Evolutionary conservation across 352 stramenopile genomes (phyloP), one percentile per base, ranked within the genome.

Genomic region (Pythium phragmitis): DNA sequence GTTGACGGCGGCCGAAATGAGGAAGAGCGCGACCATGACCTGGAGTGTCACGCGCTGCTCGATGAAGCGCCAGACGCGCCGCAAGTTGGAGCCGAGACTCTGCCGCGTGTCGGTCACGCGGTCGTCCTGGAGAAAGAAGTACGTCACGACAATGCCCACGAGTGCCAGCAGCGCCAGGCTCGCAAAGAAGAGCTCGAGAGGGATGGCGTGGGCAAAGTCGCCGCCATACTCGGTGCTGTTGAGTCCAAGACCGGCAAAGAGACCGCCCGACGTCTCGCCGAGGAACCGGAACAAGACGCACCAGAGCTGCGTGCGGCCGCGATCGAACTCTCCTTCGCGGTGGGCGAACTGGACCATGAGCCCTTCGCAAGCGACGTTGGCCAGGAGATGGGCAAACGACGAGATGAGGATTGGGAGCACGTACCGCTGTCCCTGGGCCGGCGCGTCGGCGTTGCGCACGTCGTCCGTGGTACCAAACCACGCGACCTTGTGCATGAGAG

Each of bases 261-360:
- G 4, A 8, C 48, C 45, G 36, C 63, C 68, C 0, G 47, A 47
- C 13, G 67, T 56, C 17, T 66, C 57, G 14, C 68, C 68, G 14
- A 68, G 60, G 64, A 65, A 72, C 14, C 68, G 68, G 37, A 62
- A 67, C 13, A 61, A 50, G 16, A 70, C 30, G 16, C 60, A 65
- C 42, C 56, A 57, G 1, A 62, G 36, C 51, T 71, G 65, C 16
- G 66, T 67, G 21, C 61, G 65, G 7, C 69, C 69, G 42, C 69
- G 69, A n/a, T 70, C 57, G 54, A 54, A 63, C 63, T 67, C 61
- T 0, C 65, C 65, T 28, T 76, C 69, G 26, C 69, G 61, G 33
- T 76, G 69, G 2, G 69, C 65, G 34, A 65, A 71, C 58, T 74
- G 57, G 47, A 76, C 58, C 57, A 76, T 68, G 51, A 73, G 63